Base-by-base conservation (phyloP, 441 rosid species). In the Croton laevigatus region DNA sequence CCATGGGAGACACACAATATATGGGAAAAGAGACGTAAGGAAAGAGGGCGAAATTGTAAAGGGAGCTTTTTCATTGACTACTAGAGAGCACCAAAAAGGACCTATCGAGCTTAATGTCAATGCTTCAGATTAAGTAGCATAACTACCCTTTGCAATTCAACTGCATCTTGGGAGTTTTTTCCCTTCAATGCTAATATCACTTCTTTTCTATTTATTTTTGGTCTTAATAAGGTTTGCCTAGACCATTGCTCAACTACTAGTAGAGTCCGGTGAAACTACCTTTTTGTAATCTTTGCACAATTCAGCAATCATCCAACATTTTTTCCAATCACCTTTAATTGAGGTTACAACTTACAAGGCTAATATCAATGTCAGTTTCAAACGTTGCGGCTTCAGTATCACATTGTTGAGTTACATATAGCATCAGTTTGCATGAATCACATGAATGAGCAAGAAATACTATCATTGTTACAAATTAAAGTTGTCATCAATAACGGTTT, bases 151-250 rank as follows among this genome's bases (percentile, higher is more conserved):
- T 55, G 6, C 38, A 27, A 46, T 57, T 72, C 51, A 48, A 27
- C 60, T 73, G 60, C 52, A 37, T 32, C 66, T 10, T 22, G 52
- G 52, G 22, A 57, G 19, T 36, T 45, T 13, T 59, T 59, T 73
- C 53, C 53, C 22, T 66, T 49, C 12, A 27, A 23, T n/a, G 51
- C 22, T 14, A 38, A 48, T n/a, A 5, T 66, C 12, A 22, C 19
- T 52, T 37, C 27, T 62, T 14, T 40, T 59, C 61, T 40, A 66
- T 6, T 36, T n/a, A 65, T 57, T 27, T 22, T 36, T 48, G 38
- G 23, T 19, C 17, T 55, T 20, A 8, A n/a, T 3, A 57, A 3
- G 48, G 22, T 57, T 72, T 61, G 22, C 59, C 44, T 7, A 12
- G 49, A 16, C 42, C 20, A 19, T 13, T 5, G 32, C 8, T 22